These are phyloP conservation scores for Castanea mollissima DNA, from an alignment of 306 rosid species.

Conservation along the genomic window DNA sequence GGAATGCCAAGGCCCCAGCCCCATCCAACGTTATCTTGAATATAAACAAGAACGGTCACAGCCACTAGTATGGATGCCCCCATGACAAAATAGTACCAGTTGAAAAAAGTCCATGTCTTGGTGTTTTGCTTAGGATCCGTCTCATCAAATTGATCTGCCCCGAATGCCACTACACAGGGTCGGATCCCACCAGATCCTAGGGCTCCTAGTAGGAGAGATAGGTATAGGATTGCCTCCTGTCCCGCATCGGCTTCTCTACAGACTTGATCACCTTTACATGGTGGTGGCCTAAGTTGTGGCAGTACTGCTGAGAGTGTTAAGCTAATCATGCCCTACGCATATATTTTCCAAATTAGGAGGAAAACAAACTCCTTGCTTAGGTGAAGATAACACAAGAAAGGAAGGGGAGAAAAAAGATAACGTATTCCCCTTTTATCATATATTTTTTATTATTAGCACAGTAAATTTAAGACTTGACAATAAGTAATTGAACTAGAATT, in stretches of 20 bases:
- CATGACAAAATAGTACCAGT: slow-evolving; percentile 92
- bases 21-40: slow-evolving; percentile 94
- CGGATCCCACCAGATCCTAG: slow-evolving; percentile 96
- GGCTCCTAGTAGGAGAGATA: slow-evolving; percentile 54
- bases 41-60: slow-evolving; percentile 79
- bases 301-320: slow-evolving; percentile 74
- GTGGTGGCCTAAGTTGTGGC: slow-evolving; percentile 75
- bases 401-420: not conserved
- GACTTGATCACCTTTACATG: slow-evolving; percentile 48
- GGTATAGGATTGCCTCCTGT: slow-evolving; percentile 60
- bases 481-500: too few species aligned
- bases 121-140: slow-evolving; percentile 58
- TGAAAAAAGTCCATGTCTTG: slow-evolving; percentile 83
- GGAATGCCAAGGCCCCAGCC: slow-evolving; percentile 89
- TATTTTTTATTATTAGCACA: too few species aligned
- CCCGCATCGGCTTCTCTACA: slow-evolving; percentile 62
- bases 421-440: too few species aligned
- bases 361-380: slow-evolving; percentile 19
- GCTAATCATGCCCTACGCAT: slow-evolving; percentile 72
- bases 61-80: slow-evolving; percentile 79
- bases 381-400: not conserved
- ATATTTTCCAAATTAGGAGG: not conserved
- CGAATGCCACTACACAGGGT: slow-evolving; percentile 93
- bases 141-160: slow-evolving; percentile 91
- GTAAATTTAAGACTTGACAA: too few species aligned